A percentile compares a stretch with the other conserved stretches of the same genome.
These are phyloP conservation scores for Hyaloscypha bicolor DNA, from an alignment of 495 filamentous ascomycete genomes.

Conservation along the genomic window DNA sequence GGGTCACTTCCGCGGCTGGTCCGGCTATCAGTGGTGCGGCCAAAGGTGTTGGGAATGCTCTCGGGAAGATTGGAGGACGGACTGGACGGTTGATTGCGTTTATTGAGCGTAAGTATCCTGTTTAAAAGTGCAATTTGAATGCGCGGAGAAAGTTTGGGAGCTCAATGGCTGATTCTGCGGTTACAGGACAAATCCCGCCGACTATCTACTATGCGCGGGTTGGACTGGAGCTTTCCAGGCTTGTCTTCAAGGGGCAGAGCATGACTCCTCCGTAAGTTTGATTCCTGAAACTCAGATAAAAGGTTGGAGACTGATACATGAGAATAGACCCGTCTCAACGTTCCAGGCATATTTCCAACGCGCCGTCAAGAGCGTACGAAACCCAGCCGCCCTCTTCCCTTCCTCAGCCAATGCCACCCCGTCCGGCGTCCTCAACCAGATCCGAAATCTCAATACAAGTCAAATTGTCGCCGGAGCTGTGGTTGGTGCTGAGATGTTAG, in stretches of 20 bases:
- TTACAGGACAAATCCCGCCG: slow-evolving; percentile 78
- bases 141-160: slow-evolving; percentile 9
- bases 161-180: slow-evolving; percentile 34
- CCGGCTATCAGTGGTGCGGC: slow-evolving; percentile 73
- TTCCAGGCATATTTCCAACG: slow-evolving; percentile 88
- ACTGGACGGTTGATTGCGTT: slow-evolving; percentile 80
- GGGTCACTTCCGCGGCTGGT: slow-evolving; percentile 78
- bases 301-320: neutral
- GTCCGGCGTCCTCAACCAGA: slow-evolving; percentile 53
- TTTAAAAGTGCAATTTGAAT: slow-evolving; percentile 8
- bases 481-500: slow-evolving; percentile 80
- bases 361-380: slow-evolving; percentile 64
- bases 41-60: slow-evolving; percentile 60
- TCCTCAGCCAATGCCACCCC: slow-evolving; percentile 27
- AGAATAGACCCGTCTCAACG: slow-evolving; percentile 66
- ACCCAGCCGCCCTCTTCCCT: slow-evolving; percentile 55
- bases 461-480: slow-evolving; percentile 74
- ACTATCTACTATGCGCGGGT: slow-evolving; percentile 91
- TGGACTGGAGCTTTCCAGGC: slow-evolving; percentile 79
- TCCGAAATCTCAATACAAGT: slow-evolving; percentile 69
- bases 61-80: slow-evolving; percentile 80
- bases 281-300: neutral
- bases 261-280: slow-evolving; percentile 90
- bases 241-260: slow-evolving; percentile 85
- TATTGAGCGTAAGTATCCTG: slow-evolving; percentile 74